phyloP scores from a whole-genome alignment of 352 stramenopile species.

The Pythium folliculosum region DNA sequence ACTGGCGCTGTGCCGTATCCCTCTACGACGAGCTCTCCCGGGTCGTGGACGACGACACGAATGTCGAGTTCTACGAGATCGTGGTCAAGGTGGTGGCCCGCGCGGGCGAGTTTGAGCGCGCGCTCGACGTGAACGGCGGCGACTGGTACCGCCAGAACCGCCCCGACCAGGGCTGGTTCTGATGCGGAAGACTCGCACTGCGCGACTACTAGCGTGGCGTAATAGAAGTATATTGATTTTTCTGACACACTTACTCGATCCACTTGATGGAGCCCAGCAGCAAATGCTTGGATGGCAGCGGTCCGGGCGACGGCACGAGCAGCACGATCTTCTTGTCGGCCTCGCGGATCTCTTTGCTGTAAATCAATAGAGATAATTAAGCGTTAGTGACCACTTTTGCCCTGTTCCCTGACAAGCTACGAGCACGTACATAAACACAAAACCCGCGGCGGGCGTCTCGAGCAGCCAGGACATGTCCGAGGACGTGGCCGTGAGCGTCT shows the following conservation, averaged over 20 bases:
- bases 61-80: constrained; percentile 77
- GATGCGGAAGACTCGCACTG: neutral
- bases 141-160: constrained; percentile 87
- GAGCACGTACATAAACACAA: constrained; percentile 77
- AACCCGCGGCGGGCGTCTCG: constrained; percentile 60
- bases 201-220: neutral
- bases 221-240: constrained; percentile 9
- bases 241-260: constrained; percentile 54
- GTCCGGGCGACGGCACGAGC: constrained; percentile 79
- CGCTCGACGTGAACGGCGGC: constrained; percentile 82
- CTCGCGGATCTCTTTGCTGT: constrained; percentile 77
- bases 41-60: constrained; percentile 53
- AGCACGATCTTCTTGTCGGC: constrained; percentile 79
- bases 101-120: constrained; percentile 79
- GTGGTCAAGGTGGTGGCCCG: constrained; percentile 84
- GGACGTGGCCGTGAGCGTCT: constrained; percentile 38
- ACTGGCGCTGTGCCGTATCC: constrained; percentile 77
- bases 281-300: constrained; percentile 77
- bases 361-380: neutral
- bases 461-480: constrained; percentile 70
- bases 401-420: neutral
- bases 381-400: neutral
- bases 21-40: constrained; percentile 75
- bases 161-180: constrained; percentile 66
- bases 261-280: constrained; percentile 85